Evolutionary conservation across 1,284 basidiomycete species (phyloP).

Genomic region (Albatrellus sp.): DNA sequence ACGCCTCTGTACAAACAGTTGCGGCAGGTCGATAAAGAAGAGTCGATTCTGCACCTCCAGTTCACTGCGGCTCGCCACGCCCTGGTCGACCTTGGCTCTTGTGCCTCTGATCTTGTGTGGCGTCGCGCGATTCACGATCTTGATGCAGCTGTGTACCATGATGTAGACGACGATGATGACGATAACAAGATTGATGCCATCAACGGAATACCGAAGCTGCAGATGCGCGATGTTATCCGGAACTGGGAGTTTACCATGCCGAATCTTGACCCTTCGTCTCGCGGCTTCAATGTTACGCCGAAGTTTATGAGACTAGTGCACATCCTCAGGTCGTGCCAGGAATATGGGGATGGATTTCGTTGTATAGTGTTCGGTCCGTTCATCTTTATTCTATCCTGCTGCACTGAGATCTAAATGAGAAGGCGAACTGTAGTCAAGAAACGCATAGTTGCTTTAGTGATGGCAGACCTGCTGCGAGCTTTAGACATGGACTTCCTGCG

Average conservation of each 20-base stretch:
- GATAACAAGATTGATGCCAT: constrained; percentile 8
- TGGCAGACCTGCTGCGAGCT: constrained; percentile 30
- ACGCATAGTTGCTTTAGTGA: constrained; percentile 28
- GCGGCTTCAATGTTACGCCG: constrained; percentile 47
- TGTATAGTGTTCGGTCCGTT: constrained; percentile 51
- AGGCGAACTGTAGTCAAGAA: constrained; percentile 27
- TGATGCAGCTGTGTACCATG: constrained; percentile 20
- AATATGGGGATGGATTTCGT: constrained; percentile 42
- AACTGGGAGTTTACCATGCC: constrained; percentile 51
- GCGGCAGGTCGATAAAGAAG: constrained; percentile 24
- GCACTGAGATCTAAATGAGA: not conserved
- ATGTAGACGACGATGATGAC: constrained; percentile 18
- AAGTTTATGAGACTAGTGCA: constrained; percentile 52
- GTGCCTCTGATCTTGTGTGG: constrained; percentile 57
- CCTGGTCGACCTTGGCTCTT: constrained; percentile 42
- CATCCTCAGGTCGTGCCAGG: constrained; percentile 37
- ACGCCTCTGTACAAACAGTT: constrained; percentile 24
- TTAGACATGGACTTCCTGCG: constrained; percentile 17
- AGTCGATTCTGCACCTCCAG: constrained; percentile 24
- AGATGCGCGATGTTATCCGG: constrained; percentile 30
- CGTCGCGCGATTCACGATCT: constrained; percentile 32
- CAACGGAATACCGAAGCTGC: constrained; percentile 3
- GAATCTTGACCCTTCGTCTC: constrained; percentile 37
- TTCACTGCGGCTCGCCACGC: constrained; percentile 34
- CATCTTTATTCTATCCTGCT: not conserved